These are phyloP conservation scores for Aspergillus clavatus DNA, from an alignment of 2,329 filamentous ascomycete species.

Conservation along the genomic window DNA sequence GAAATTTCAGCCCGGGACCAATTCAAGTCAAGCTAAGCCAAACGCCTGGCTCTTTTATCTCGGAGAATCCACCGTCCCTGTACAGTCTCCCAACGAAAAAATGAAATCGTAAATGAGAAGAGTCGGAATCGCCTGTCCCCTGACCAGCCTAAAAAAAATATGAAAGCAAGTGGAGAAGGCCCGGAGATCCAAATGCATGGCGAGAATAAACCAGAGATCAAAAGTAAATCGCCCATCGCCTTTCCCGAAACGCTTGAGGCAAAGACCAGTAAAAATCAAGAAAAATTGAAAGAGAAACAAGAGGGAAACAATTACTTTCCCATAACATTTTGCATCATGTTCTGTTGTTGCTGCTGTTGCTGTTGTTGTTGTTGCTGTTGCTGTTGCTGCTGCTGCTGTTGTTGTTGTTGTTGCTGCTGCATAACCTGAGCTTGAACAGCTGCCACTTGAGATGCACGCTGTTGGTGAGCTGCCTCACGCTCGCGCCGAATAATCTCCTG, in stretches of 20 bases:
- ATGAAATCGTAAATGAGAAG: neutral
- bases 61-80: constrained; percentile 16
- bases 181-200: neutral
- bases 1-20: constrained; percentile 10
- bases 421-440: constrained; percentile 31
- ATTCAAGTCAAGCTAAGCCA: constrained; percentile 12
- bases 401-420: constrained; percentile 38
- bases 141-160: neutral
- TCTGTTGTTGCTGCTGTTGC: too few species aligned
- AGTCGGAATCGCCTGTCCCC: neutral
- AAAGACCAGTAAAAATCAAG: constrained; percentile 5
- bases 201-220: constrained; percentile 9
- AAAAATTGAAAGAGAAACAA: neutral
- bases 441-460: constrained; percentile 28
- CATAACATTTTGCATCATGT: constrained; percentile 41
- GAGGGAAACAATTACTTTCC: constrained; percentile 27
- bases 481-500: constrained; percentile 37
- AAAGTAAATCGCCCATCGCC: constrained; percentile 10
- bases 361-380: too few species aligned
- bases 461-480: constrained; percentile 29
- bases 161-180: neutral
- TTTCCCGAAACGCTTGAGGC: neutral
- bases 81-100: constrained; percentile 18
- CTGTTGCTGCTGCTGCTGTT: too few species aligned
- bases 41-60: constrained; percentile 25